These are phyloP conservation scores for Serendipita sp. DNA, from an alignment of 768 basidiomycete species.

Conservation along the genomic window DNA sequence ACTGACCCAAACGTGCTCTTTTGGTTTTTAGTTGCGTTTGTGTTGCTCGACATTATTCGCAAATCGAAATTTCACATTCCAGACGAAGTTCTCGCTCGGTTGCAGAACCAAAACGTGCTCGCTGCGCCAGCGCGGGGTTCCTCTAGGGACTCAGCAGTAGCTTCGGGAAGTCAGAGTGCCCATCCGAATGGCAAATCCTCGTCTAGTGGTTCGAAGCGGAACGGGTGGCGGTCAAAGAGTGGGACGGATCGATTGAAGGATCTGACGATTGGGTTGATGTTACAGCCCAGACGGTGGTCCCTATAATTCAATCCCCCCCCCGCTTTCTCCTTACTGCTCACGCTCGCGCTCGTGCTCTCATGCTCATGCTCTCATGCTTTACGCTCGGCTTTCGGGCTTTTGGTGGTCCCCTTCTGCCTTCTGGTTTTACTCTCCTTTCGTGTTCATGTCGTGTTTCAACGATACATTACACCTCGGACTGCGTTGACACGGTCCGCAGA, in stretches of 20 bases:
- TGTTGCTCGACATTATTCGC: neutral
- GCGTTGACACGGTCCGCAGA: too few relatives aligned
- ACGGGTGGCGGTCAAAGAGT: neutral
- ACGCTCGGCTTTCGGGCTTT: neutral
- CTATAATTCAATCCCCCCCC: neutral
- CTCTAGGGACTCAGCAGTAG: neutral
- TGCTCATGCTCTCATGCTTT: neutral
- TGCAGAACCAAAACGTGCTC: neutral
- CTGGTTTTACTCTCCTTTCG: neutral
- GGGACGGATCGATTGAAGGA: neutral
- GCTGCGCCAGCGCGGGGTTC: neutral
- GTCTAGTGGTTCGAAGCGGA: neutral
- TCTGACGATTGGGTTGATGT: neutral
- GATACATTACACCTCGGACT: too few relatives aligned
- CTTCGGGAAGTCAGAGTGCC: too few relatives aligned
- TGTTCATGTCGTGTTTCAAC: too few relatives aligned
- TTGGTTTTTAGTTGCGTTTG: neutral
- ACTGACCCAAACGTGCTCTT: neutral
- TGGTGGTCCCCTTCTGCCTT: neutral
- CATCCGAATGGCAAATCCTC: too few relatives aligned
- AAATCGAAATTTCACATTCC: neutral
- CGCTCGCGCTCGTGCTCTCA: neutral
- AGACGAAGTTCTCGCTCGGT: neutral
- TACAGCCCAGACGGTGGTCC: neutral
- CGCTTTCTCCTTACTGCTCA: neutral